Percentiles rank a stretch among this genome's conserved stretches.
phyloP scores from a whole-genome alignment of 1,139 yeast species.

The Entelexis paramagnoliae region DNA sequence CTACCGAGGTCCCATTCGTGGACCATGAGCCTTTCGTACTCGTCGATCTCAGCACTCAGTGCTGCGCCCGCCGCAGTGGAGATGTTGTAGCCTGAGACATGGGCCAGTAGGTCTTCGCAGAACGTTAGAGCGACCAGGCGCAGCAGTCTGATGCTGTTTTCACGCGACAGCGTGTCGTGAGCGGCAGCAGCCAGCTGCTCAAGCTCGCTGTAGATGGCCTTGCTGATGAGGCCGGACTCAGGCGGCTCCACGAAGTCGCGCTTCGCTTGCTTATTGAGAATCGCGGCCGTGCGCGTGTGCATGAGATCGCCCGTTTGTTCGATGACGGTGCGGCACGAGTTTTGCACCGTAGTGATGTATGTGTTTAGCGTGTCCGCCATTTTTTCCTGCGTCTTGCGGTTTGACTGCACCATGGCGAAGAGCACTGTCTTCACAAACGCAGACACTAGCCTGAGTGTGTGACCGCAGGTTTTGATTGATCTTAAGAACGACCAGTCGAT shows the following conservation, averaged over 20 bases:
- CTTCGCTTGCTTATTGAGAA: constrained; percentile 18
- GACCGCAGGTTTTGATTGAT: constrained; percentile 20
- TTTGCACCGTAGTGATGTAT: constrained; percentile 58
- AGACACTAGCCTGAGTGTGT: constrained; percentile 54
- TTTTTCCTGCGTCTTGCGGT: constrained; percentile 42
- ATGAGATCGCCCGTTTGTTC: constrained; percentile 20
- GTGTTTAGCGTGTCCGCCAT: constrained; percentile 58
- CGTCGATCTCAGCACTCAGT: constrained; percentile 69
- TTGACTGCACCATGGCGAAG: constrained; percentile 54
- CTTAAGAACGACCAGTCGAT: constrained; percentile 21
- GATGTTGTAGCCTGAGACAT: constrained; percentile 65
- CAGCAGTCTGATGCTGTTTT: constrained; percentile 46
- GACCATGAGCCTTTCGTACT: constrained; percentile 65
- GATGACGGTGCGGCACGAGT: constrained; percentile 32
- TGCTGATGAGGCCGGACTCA: constrained; percentile 53
- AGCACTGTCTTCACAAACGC: constrained; percentile 62
- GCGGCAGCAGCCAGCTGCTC: constrained; percentile 32
- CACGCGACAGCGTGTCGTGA: constrained; percentile 39
- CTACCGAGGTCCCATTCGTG: constrained; percentile 45
- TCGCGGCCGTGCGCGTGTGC: constrained; percentile 13
- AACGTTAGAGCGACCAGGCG: constrained; percentile 52
- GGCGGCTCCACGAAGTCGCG: constrained; percentile 38
- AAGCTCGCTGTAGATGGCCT: constrained; percentile 48
- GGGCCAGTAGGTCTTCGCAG: constrained; percentile 53
- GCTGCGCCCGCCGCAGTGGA: constrained; percentile 76